These are phyloP conservation scores for Aspergillus egyptiacus DNA, from an alignment of 495 filamentous ascomycete genomes.

Conservation along the genomic window DNA sequence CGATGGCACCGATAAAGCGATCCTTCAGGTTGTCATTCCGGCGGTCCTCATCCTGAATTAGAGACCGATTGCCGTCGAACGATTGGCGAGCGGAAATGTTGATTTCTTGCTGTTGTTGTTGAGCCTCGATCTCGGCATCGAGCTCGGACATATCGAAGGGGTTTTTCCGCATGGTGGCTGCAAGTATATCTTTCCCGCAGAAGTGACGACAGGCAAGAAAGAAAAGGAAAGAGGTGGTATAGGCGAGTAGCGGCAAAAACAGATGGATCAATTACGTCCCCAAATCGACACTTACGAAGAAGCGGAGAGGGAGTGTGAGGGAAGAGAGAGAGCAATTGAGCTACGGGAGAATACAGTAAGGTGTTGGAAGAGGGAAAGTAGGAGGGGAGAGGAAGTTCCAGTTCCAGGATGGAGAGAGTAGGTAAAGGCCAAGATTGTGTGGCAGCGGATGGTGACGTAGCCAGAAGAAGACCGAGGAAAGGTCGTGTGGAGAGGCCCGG, in stretches of 20 bases:
- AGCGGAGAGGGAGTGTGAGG: constrained; percentile 9
- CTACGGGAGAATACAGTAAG: constrained; percentile 6
- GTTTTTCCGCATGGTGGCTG: constrained; percentile 30
- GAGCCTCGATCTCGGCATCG: constrained; percentile 29
- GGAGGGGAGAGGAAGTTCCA: background rate
- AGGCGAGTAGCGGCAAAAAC: constrained; percentile 3
- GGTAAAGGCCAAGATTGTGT: constrained; percentile 7
- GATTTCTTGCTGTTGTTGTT: constrained; percentile 14
- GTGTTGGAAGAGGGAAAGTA: constrained; percentile 1
- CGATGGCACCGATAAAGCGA: constrained; percentile 67
- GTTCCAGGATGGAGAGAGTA: constrained; percentile 14
- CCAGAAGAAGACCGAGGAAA: background rate
- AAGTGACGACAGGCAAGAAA: background rate
- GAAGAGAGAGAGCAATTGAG: constrained; percentile 12
- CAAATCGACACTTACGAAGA: constrained; percentile 1
- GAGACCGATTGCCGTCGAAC: constrained; percentile 38
- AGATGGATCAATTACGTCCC: constrained; percentile 7
- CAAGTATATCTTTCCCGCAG: background rate
- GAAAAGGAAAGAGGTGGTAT: background rate
- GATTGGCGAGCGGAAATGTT: constrained; percentile 28
- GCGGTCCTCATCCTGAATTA: constrained; percentile 36
- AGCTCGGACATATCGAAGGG: constrained; percentile 38
- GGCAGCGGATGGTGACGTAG: constrained; percentile 32
- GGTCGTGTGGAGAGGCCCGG: background rate
- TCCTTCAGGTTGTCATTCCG: constrained; percentile 33